Conservation (phyloP, 352 stramenopile genomes). For the Phytophthora pluvialis region DNA sequence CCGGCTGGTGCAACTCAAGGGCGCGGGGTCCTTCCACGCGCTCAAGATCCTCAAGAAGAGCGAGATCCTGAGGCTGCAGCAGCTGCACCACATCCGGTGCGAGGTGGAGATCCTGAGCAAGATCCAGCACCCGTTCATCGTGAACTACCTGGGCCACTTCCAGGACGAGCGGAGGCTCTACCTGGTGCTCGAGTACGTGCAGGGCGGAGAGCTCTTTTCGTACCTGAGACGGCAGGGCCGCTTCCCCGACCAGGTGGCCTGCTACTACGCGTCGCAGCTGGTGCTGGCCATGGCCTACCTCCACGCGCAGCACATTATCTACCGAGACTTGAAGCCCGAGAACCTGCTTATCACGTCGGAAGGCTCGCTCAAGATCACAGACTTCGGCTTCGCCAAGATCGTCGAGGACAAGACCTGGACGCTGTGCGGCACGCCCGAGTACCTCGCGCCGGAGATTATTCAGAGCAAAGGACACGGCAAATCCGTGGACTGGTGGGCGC, state of each 20-base stretch:
- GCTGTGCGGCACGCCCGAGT: constrained; percentile 93
- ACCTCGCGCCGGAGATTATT: constrained; percentile 94
- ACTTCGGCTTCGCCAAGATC: constrained; percentile 96
- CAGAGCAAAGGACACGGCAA: constrained; percentile 91
- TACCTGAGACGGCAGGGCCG: constrained; percentile 86
- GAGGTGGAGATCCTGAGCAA: constrained; percentile 90
- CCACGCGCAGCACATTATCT: constrained; percentile 93
- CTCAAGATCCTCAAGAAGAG: constrained; percentile 95
- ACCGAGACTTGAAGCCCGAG: constrained; percentile 94
- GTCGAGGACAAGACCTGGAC: constrained; percentile 91
- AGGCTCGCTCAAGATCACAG: constrained; percentile 93
- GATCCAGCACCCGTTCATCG: constrained; percentile 92
- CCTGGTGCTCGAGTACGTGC: constrained; percentile 93
- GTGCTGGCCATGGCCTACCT: constrained; percentile 90
- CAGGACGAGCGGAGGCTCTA: constrained; percentile 92
- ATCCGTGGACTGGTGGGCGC: constrained; percentile 92
- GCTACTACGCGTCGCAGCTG: constrained; percentile 91
- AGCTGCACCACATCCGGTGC: constrained; percentile 93
- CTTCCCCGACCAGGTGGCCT: constrained; percentile 84
- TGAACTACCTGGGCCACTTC: constrained; percentile 88
- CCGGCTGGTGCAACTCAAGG: constrained; percentile 77
- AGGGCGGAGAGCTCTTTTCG: constrained; percentile 93
- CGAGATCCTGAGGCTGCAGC: constrained; percentile 89
- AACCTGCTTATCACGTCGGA: constrained; percentile 92
- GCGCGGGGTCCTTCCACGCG: constrained; percentile 69